These are phyloP conservation scores for Pythium periplocum DNA, from an alignment of 352 stramenopile species.

Conservation along the genomic window DNA sequence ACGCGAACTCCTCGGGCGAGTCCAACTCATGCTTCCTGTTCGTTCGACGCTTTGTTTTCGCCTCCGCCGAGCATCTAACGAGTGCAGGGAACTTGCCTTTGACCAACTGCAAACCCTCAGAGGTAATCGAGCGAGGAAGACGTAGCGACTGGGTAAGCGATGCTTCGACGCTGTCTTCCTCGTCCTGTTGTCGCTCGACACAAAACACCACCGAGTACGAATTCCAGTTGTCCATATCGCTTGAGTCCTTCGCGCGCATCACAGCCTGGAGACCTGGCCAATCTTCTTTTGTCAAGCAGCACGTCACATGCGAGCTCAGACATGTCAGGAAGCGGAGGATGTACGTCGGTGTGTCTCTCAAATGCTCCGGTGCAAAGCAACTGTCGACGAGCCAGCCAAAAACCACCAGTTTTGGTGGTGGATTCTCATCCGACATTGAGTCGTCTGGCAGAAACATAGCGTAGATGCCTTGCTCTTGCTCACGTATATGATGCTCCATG, in stretches of 20 bases:
- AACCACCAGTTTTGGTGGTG: conserved; percentile 25
- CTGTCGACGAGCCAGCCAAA: conserved; percentile 58
- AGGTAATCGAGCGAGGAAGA: background rate
- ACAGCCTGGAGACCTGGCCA: conserved; percentile 21
- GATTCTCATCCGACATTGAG: background rate
- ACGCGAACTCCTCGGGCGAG: background rate
- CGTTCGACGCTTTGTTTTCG: background rate
- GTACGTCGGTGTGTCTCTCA: conserved; percentile 64
- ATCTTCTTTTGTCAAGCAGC: conserved; percentile 39
- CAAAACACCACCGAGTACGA: conserved; percentile 30
- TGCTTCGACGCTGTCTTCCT: conserved; percentile 11
- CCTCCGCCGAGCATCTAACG: background rate
- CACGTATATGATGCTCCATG: conserved; percentile 29
- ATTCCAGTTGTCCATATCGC: conserved; percentile 20
- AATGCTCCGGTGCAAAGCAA: conserved; percentile 28
- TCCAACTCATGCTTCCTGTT: background rate
- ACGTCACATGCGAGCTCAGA: conserved; percentile 41
- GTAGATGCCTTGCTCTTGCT: conserved; percentile 58
- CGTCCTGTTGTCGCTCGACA: conserved; percentile 20
- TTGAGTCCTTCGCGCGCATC: conserved; percentile 16
- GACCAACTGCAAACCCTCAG: conserved; percentile 4
- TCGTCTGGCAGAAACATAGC: conserved; percentile 17
- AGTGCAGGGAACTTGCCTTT: conserved; percentile 5
- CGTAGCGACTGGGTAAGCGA: background rate
- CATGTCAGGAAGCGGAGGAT: conserved; percentile 62